These are phyloP conservation scores for Petasospora rhodanensis DNA, from an alignment of 1,139 yeast species.

Conservation along the genomic window DNA sequence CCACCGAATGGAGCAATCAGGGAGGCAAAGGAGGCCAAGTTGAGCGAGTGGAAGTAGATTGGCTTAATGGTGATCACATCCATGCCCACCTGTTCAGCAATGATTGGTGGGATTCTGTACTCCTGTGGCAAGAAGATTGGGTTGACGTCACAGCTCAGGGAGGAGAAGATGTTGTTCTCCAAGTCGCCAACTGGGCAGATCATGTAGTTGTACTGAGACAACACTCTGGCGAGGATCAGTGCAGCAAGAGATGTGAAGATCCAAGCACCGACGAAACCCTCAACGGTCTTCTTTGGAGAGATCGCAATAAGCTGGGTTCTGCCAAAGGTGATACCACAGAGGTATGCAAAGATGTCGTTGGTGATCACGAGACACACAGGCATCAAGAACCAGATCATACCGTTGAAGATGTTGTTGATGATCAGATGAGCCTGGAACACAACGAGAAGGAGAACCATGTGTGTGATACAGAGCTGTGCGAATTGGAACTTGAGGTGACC, in stretches of 20 bases:
- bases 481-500: conserved; percentile 90
- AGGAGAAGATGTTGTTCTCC: conserved; percentile 52
- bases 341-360: conserved; percentile 92
- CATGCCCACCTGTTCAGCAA: conserved; percentile 44
- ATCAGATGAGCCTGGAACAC: conserved; percentile 94
- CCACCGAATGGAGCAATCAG: conserved; percentile 99
- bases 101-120: conserved; percentile 67
- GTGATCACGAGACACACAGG: conserved; percentile 91
- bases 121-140: conserved; percentile 82
- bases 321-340: conserved; percentile 97
- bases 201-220: conserved; percentile 66
- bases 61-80: conserved; percentile 69
- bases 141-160: conserved; percentile 74
- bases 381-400: conserved; percentile 89
- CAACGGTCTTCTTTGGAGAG: conserved; percentile 95
- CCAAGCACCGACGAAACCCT: conserved; percentile 98
- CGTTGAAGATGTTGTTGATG: conserved; percentile 83
- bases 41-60: conserved; percentile 80
- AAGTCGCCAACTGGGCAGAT: conserved; percentile 81
- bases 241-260: conserved; percentile 81
- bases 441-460: conserved; percentile 85
- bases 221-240: conserved; percentile 55
- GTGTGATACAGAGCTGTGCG: conserved; percentile 90
- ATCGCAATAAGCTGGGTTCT: conserved; percentile 87
- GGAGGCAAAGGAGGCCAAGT: conserved; percentile 91